Base-by-base conservation (phyloP, 345 rosid genomes). In the Eucalyptus cloeziana region DNA sequence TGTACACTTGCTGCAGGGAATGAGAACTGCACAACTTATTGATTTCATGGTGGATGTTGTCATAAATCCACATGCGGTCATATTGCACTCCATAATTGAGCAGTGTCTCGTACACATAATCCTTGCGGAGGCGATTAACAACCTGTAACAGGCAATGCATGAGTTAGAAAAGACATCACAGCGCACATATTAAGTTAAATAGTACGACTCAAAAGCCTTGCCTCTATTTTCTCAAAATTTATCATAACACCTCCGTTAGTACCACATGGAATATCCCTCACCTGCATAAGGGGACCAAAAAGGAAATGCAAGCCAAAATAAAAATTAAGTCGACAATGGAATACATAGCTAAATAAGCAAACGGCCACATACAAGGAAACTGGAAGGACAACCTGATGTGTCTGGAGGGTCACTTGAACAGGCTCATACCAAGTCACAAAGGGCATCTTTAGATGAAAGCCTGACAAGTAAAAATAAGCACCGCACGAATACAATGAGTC, bases 221-320 rank as follows among this genome's bases (percentile, higher is more conserved):
- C 99, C 95, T 97, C 99, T 80, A 97, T 96, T 94, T 97, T 97
- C 93, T 95, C 99, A 90, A 97, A 97, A 91, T 90, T 95, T 89
- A 97, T 97, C 99, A 97, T 94, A 30, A 97, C 99, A 91, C 99
- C 98, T 80, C 98, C 97, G 91, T 97, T 97, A 37, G 99, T 96
- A 80, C 99, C 97, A 91, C 99, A 97, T 10, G 99, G 99, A 91
- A 97, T 97, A 90, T 95, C 96, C 91, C 91, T 97, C 87, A 97
- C 98, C 98, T 95, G 92, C 91, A 89, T 30, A 87, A 89, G 67
- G 0, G 69, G 45, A 79, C 24, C 58, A 24, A 89, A 60, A 88
- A 54, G 58, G 87, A 67, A 88, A 87, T 81, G 79, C 60, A 58
- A 25, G 52, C 30, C 86, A 27, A 49, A 89, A 9, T 37, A 60